phyloP scores from a whole-genome alignment of 306 rosid species.

The Trifolium dubium region DNA sequence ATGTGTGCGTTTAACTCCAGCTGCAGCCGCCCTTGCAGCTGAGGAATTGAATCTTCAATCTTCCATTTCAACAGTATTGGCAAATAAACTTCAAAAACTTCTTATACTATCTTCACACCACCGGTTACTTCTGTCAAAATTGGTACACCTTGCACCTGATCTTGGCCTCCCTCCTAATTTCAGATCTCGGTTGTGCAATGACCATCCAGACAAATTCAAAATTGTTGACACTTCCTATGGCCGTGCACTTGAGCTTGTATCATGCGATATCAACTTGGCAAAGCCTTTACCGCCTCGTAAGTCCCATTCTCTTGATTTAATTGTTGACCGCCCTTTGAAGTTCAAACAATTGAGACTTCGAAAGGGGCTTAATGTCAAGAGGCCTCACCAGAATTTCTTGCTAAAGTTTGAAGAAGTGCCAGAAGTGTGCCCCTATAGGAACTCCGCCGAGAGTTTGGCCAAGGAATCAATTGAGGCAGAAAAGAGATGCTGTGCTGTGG shows the following conservation, averaged over 20 bases:
- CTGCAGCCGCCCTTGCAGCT: constrained; percentile 62
- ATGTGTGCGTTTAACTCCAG: constrained; percentile 90
- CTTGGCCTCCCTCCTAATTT: constrained; percentile 89
- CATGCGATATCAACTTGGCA: constrained; percentile 69
- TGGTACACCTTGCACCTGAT: constrained; percentile 93
- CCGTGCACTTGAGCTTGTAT: constrained; percentile 89
- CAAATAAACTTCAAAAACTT: constrained; percentile 81
- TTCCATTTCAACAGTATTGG: constrained; percentile 63
- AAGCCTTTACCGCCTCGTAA: constrained; percentile 57
- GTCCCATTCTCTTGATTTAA: constrained; percentile 55
- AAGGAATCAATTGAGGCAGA: constrained; percentile 81
- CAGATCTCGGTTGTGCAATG: constrained; percentile 81
- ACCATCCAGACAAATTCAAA: constrained; percentile 77
- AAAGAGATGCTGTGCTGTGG: constrained; percentile 85
- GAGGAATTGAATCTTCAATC: constrained; percentile 62
- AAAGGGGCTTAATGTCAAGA: constrained; percentile 82
- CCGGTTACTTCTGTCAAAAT: constrained; percentile 69
- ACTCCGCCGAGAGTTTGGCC: constrained; percentile 43
- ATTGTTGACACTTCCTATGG: constrained; percentile 85
- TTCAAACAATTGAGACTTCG: constrained; percentile 83
- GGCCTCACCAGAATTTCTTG: constrained; percentile 75
- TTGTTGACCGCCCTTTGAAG: constrained; percentile 90
- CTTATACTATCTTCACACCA: constrained; percentile 86
- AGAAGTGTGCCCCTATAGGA: constrained; percentile 73
- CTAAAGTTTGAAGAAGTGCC: constrained; percentile 77